phyloP scores from a whole-genome alignment of 202 grass and related monocot genomes.

The Musa balbisiana region DNA sequence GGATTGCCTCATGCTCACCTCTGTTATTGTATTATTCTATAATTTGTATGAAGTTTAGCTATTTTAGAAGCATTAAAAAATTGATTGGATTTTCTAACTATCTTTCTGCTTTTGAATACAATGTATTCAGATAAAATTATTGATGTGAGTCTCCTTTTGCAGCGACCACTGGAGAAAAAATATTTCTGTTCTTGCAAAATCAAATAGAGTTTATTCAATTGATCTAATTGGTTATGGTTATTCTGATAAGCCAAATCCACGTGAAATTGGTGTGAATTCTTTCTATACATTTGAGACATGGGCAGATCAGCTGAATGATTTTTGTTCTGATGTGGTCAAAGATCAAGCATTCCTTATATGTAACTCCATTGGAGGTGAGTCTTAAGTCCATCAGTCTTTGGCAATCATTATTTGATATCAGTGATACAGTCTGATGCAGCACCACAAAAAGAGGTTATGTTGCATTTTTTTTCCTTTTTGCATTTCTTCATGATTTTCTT shows the following conservation, averaged over 20 bases:
- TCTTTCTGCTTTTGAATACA: no score
- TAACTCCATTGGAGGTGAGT: constrained; percentile 93
- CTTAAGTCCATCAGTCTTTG: constrained; percentile 6
- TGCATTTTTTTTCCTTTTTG: background rate
- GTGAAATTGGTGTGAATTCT: constrained; percentile 29
- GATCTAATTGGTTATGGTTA: constrained; percentile 95
- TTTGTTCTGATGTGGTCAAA: constrained; percentile 68
- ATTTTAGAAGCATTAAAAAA: no score
- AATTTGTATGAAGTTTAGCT: no score
- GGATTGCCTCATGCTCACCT: no score
- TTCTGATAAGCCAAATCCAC: constrained; percentile 88
- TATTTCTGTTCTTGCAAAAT: constrained; percentile 53
- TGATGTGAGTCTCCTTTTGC: constrained; percentile 14
- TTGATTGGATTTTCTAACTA: no score
- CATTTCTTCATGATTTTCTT: no score
- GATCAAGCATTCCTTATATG: constrained; percentile 91
- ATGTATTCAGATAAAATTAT: background rate
- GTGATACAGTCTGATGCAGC: background rate
- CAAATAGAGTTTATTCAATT: constrained; percentile 64
- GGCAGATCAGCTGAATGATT: constrained; percentile 78
- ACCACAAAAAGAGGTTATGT: background rate
- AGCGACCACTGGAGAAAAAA: constrained; percentile 93
- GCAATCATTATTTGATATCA: background rate
- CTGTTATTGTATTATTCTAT: no score
- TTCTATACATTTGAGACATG: constrained; percentile 99